These are phyloP conservation scores for Cyberlindnera misumaiensis DNA, from an alignment of 805 yeast genomes.

Conservation along the genomic window DNA sequence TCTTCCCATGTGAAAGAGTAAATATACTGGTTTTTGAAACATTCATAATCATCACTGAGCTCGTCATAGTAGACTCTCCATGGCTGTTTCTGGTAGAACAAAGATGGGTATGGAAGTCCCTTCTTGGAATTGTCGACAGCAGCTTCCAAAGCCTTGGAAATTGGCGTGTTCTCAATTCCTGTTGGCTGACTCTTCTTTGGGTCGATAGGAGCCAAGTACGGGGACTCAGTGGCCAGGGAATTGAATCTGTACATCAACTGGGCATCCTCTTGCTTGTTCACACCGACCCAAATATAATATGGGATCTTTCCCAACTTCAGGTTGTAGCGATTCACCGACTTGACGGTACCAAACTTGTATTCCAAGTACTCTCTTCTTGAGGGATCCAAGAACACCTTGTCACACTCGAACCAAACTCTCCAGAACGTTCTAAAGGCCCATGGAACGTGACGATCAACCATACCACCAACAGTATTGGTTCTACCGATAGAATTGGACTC, in stretches of 20 bases:
- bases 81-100: slow-evolving; percentile 68
- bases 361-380: slow-evolving; percentile 79
- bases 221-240: slow-evolving; percentile 75
- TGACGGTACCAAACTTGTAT: slow-evolving; percentile 75
- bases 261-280: slow-evolving; percentile 48
- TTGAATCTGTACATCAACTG: slow-evolving; percentile 49
- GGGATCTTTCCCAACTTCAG: slow-evolving; percentile 65
- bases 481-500: slow-evolving; percentile 58
- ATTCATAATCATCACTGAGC: slow-evolving; percentile 55
- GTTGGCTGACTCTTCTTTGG: slow-evolving; percentile 17
- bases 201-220: slow-evolving; percentile 59
- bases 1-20: slow-evolving; percentile 92
- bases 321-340: slow-evolving; percentile 65
- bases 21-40: slow-evolving; percentile 72
- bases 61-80: slow-evolving; percentile 82
- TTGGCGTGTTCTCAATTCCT: slow-evolving; percentile 26
- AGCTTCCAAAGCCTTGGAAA: slow-evolving; percentile 72
- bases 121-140: slow-evolving; percentile 55
- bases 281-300: slow-evolving; percentile 78
- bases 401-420: slow-evolving; percentile 86
- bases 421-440: slow-evolving; percentile 78
- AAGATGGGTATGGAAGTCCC: slow-evolving; percentile 71
- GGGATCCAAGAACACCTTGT: slow-evolving; percentile 70
- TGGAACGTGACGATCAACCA: slow-evolving; percentile 61
- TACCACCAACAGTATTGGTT: slow-evolving; percentile 70